Percentiles rank a stretch among this genome's conserved stretches.
These are phyloP conservation scores for Sclerospora graminicola DNA, from an alignment of 352 stramenopile species.

Conservation along the genomic window DNA sequence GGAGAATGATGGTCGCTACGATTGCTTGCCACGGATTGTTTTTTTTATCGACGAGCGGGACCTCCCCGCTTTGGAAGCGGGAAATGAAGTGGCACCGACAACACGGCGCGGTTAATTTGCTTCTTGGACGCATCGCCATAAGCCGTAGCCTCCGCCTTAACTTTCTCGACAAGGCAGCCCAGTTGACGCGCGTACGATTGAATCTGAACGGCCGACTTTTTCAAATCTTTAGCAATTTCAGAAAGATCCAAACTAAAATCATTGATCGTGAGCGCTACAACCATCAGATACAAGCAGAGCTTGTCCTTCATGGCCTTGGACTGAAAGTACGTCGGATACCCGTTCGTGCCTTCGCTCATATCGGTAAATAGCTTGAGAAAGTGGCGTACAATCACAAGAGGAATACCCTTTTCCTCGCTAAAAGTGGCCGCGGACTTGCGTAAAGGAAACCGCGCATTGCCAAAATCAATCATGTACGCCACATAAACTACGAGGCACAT, in stretches of 20 bases:
- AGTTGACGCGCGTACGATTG: slow-evolving; percentile 59
- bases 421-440: slow-evolving; percentile 54
- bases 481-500: slow-evolving; percentile 65
- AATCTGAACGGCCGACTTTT: slow-evolving; percentile 38
- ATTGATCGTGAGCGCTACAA: slow-evolving; percentile 65
- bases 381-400: slow-evolving; percentile 57
- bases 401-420: slow-evolving; percentile 68
- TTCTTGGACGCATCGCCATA: slow-evolving; percentile 62
- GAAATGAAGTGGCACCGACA: slow-evolving; percentile 73
- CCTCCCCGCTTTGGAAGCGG: slow-evolving; percentile 52
- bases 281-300: slow-evolving; percentile 63
- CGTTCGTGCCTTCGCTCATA: slow-evolving; percentile 35
- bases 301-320: slow-evolving; percentile 78
- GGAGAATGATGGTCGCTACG: too few species aligned
- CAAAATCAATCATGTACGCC: slow-evolving; percentile 62
- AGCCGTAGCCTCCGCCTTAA: slow-evolving; percentile 44
- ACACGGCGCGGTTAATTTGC: slow-evolving; percentile 47
- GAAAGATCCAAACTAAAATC: slow-evolving; percentile 67
- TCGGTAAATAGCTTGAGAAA: slow-evolving; percentile 65
- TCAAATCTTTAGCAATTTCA: slow-evolving; percentile 56
- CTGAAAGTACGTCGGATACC: slow-evolving; percentile 57
- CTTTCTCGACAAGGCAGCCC: slow-evolving; percentile 64
- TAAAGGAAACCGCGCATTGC: slow-evolving; percentile 46
- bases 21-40: too few species aligned
- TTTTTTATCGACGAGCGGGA: slow-evolving; percentile 36